Percentiles rank a stretch among this genome's conserved stretches.
Evolutionary conservation across 1,284 basidiomycete genomes (phyloP).

Genomic region (Nidula niveotomentosa): DNA sequence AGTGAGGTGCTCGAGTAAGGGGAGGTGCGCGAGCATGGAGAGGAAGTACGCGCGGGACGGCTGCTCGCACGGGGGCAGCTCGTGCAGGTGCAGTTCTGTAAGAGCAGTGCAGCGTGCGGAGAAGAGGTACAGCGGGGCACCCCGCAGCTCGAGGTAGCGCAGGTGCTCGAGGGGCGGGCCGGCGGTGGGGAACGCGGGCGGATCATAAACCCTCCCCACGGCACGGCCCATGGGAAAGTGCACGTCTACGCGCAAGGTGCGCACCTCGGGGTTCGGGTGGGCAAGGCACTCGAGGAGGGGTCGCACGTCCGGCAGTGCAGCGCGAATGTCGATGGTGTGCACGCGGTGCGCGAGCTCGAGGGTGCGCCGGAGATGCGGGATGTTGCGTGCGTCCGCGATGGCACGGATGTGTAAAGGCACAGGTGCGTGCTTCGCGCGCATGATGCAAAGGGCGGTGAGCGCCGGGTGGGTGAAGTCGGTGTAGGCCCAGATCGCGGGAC

Average conservation of each 20-base stretch:
- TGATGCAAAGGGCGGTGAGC: constrained; percentile 26
- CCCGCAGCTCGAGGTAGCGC: constrained; percentile 28
- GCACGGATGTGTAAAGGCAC: constrained; percentile 27
- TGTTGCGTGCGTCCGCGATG: constrained; percentile 23
- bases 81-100: constrained; percentile 30
- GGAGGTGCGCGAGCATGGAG: constrained; percentile 26
- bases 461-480: constrained; percentile 34
- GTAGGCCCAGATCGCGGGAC: constrained; percentile 28
- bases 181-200: constrained; percentile 18
- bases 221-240: constrained; percentile 12
- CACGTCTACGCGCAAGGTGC: constrained; percentile 28
- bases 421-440: constrained; percentile 21
- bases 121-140: constrained; percentile 32
- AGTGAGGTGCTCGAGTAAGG: constrained; percentile 27
- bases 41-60: constrained; percentile 29
- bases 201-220: constrained; percentile 6
- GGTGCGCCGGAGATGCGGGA: constrained; percentile 25
- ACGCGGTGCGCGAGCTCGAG: constrained; percentile 31
- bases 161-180: constrained; percentile 20
- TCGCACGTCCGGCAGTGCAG: constrained; percentile 27
- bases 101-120: constrained; percentile 29
- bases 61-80: constrained; percentile 31
- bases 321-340: constrained; percentile 26
- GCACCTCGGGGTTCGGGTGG: constrained; percentile 27
- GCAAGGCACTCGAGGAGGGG: constrained; percentile 29